Conservation (phyloP, 352 stramenopile genomes). For the Sclerospora graminicola region DNA sequence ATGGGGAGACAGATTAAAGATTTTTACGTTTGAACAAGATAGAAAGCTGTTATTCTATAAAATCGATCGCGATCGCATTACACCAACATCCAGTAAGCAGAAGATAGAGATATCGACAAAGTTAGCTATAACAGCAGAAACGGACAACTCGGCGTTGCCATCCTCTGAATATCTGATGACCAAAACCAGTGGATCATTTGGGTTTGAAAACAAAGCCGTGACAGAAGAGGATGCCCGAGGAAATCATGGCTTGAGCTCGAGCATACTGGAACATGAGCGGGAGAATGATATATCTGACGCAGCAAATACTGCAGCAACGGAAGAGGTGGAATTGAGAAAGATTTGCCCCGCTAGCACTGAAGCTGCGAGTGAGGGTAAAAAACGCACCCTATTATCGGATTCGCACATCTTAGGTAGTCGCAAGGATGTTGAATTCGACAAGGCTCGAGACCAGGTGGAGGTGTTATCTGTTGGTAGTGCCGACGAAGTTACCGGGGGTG, state of each 20-base stretch:
- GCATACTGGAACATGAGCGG: background rate
- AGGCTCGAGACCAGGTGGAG: background rate
- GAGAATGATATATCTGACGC: background rate
- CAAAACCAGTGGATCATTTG: background rate
- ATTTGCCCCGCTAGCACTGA: conserved; percentile 1
- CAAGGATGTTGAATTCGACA: background rate
- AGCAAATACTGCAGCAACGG: background rate
- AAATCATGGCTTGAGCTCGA: background rate
- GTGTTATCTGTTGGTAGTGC: background rate
- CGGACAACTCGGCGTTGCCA: background rate
- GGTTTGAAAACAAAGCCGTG: background rate
- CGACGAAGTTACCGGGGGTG: background rate
- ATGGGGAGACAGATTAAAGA: background rate
- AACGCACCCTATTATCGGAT: background rate
- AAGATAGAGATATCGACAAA: conserved; percentile 2
- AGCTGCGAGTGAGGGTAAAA: background rate
- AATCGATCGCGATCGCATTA: conserved; percentile 1
- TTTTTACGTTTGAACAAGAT: background rate
- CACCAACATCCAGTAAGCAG: conserved; percentile 2
- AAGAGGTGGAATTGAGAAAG: conserved; percentile 10
- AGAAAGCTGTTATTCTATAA: background rate
- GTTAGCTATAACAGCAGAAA: conserved; percentile 2
- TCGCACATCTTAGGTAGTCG: background rate
- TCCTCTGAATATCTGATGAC: background rate
- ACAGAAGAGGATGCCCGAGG: background rate